phyloP scores from a whole-genome alignment of 2,329 filamentous ascomycete genomes.

The Nothophaeocryptopus gaeumannii region DNA sequence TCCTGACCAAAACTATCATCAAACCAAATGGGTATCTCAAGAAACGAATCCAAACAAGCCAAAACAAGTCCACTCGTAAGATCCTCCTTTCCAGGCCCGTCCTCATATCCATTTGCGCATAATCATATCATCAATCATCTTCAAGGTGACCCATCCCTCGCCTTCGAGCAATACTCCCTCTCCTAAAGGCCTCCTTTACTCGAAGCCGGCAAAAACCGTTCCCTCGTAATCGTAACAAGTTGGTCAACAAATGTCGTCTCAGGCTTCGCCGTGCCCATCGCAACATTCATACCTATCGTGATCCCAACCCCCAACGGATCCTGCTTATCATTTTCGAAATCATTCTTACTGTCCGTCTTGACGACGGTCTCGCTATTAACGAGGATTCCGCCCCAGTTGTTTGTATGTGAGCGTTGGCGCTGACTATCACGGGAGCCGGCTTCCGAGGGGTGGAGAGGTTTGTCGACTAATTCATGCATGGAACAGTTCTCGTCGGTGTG shows the following conservation, averaged over 20 bases:
- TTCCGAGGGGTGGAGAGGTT: slow-evolving; percentile 22
- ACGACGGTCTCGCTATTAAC: slow-evolving; percentile 38
- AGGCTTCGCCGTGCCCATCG: slow-evolving; percentile 36
- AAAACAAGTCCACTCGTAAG: background rate
- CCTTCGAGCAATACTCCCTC: background rate
- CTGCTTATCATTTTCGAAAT: slow-evolving; percentile 20
- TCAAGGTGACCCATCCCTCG: background rate
- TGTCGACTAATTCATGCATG: slow-evolving; percentile 29
- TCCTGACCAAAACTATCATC: background rate
- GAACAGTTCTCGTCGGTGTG: slow-evolving; percentile 22
- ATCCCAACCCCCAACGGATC: slow-evolving; percentile 24
- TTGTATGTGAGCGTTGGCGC: slow-evolving; percentile 4
- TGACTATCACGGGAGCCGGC: slow-evolving; percentile 14
- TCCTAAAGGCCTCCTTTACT: background rate
- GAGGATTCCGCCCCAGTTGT: slow-evolving; percentile 36
- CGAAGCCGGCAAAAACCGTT: slow-evolving; percentile 26
- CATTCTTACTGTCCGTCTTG: slow-evolving; percentile 30
- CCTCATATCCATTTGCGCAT: background rate
- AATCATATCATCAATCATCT: too few relatives aligned
- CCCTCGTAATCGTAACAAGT: slow-evolving; percentile 33
- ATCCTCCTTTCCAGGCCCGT: background rate
- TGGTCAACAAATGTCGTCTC: slow-evolving; percentile 42
- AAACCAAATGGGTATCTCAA: slow-evolving; percentile 6
- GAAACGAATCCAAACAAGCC: background rate
- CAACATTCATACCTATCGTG: slow-evolving; percentile 30